Conservation (phyloP, 495 filamentous ascomycete genomes). For the Penicillium goetzii region DNA sequence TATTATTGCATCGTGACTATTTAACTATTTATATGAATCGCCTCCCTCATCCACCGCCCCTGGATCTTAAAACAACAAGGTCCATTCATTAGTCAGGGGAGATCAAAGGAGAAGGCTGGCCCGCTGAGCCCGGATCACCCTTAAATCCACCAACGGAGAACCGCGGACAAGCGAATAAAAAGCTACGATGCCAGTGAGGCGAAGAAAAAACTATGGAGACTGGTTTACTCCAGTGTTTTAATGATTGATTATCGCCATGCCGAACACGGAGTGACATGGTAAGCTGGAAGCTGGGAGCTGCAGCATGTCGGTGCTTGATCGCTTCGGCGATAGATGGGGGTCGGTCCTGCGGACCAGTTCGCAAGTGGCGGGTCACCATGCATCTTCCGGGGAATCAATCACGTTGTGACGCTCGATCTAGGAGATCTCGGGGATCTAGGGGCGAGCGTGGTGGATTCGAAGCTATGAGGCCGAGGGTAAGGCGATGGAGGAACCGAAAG, state of each 20-base stretch:
- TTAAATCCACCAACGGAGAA: not conserved
- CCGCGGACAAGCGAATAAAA: not conserved
- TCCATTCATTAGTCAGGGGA: slow-evolving; percentile 5
- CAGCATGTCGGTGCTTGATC: slow-evolving; percentile 14
- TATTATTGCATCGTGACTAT: slow-evolving; percentile 4
- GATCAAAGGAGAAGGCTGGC: slow-evolving; percentile 2
- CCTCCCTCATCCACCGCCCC: not conserved
- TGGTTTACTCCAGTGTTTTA: not conserved
- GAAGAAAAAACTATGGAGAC: slow-evolving; percentile 14
- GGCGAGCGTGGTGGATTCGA: slow-evolving; percentile 5
- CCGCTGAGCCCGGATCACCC: not conserved
- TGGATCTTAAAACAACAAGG: not conserved
- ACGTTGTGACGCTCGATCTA: slow-evolving; percentile 30
- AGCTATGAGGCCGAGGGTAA: not conserved
- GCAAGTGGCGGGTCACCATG: slow-evolving; percentile 46
- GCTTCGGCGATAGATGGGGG: slow-evolving; percentile 23
- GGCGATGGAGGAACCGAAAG: not conserved
- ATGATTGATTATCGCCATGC: not conserved
- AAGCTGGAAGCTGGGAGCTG: not conserved
- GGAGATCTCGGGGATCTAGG: slow-evolving; percentile 16
- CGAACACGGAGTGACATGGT: not conserved
- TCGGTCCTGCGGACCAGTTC: slow-evolving; percentile 35
- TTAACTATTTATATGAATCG: slow-evolving; percentile 4
- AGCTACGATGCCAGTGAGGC: not conserved
- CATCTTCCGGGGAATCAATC: slow-evolving; percentile 39